A percentile compares a stretch with the other conserved stretches of the same genome.
These are phyloP conservation scores for Mycena rebaudengoi DNA, from an alignment of 768 basidiomycete species.

Conservation along the genomic window DNA sequence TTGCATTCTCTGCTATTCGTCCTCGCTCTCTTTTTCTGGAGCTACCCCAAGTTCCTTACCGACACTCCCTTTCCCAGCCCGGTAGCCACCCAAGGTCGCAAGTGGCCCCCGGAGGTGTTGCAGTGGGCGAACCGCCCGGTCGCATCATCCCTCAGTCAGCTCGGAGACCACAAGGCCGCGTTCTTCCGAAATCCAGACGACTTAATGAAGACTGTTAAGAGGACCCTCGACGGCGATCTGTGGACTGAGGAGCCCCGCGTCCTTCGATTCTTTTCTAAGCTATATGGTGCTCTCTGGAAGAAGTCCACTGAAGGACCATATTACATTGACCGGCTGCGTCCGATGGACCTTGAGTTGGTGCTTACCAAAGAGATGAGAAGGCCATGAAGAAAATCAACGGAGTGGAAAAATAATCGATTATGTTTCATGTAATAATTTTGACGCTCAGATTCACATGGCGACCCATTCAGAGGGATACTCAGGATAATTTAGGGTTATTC, in stretches of 20 bases:
- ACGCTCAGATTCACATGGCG: too few species aligned
- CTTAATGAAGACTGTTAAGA: background rate
- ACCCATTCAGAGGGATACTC: too few species aligned
- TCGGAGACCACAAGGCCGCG: background rate
- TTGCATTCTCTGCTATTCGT: background rate
- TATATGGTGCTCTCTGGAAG: background rate
- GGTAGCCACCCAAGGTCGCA: background rate
- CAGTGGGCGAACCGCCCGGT: background rate
- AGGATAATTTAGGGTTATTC: too few species aligned
- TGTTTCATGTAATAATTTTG: too few species aligned
- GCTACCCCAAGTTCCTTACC: background rate
- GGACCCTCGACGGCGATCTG: background rate
- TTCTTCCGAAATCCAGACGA: background rate
- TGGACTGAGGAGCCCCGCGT: background rate
- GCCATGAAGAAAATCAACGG: too few species aligned
- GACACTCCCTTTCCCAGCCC: background rate
- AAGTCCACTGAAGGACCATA: background rate
- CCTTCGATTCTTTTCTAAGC: background rate
- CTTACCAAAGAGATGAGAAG: too few species aligned
- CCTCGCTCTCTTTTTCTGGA: background rate
- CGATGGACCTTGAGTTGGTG: too few species aligned
- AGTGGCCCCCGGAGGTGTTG: background rate
- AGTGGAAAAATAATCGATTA: too few species aligned
- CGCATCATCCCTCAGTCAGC: background rate
- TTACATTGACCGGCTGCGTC: too few species aligned